These are phyloP conservation scores for Candida sonorensis DNA, from an alignment of 805 yeast genomes.

Conservation along the genomic window DNA sequence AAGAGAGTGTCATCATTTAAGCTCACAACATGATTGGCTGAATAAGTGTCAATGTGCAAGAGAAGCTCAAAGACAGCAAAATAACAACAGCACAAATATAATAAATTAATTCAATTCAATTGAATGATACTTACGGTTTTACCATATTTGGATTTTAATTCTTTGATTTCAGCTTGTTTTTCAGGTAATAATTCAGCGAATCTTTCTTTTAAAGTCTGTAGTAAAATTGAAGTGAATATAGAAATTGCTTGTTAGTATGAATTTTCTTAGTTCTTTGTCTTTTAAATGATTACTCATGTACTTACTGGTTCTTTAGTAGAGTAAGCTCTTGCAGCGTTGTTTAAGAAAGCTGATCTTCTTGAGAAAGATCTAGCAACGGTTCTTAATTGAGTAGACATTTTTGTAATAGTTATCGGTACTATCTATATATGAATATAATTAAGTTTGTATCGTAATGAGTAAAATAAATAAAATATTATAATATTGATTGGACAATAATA, in stretches of 20 bases:
- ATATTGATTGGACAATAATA: too few species aligned
- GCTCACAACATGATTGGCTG: too few species aligned
- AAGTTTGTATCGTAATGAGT: too few species aligned
- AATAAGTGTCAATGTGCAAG: too few species aligned
- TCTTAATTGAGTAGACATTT: conserved; percentile 22
- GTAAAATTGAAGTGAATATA: conserved; percentile 12
- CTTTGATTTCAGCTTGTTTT: conserved; percentile 85
- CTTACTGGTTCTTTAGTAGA: conserved; percentile 33
- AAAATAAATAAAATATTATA: too few species aligned
- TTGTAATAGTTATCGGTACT: too few species aligned
- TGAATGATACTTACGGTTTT: conserved; percentile 46
- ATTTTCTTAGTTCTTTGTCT: background rate
- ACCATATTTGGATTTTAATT: conserved; percentile 87
- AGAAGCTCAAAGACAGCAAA: too few species aligned
- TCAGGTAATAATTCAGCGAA: conserved; percentile 89
- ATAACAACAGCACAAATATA: too few species aligned
- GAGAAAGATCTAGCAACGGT: conserved; percentile 24
- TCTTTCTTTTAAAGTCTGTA: conserved; percentile 81
- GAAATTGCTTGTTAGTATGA: too few species aligned
- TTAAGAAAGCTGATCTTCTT: conserved; percentile 15
- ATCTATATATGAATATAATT: background rate
- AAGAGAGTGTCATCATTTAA: too few species aligned
- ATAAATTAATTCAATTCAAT: too few species aligned
- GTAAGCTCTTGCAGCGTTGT: conserved; percentile 27
- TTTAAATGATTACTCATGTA: too few species aligned